Base-by-base conservation (phyloP, 768 basidiomycete species). In the Ramaria sp. region DNA sequence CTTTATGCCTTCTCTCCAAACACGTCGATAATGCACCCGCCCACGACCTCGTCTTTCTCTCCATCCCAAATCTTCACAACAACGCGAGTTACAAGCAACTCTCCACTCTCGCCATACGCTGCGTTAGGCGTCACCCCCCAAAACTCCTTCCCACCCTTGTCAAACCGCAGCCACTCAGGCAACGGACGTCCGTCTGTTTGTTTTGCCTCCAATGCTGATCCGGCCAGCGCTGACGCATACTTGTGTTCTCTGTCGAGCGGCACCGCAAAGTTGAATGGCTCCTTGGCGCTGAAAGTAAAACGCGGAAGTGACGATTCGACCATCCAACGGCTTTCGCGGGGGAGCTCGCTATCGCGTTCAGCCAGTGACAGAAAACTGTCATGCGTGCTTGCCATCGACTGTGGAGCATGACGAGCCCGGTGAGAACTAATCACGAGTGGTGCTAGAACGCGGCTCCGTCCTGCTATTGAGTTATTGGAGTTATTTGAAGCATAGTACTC, bases 121-220 rank as follows among this genome's bases (percentile, higher is more conserved):
- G 55, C 59, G 31, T 62, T 59, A 11, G 57, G 54, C 3, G 67
- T 64, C n/a, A 66, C 62, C n/a, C 67, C 67, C 64, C 66, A 67
- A 41, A 68, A 57, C 48, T 67, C 66, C 51, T 63, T 61, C 57
- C 62, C 65, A 27, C 17, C 46, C 22, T 51, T 46, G 20, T 67
- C 66, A 54, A 66, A 68, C 39, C 65, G 61, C 39, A 68, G 46
- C 66, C 66, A 68, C 13, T 53, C 59, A 12, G 66, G 67, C 51
- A 68, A 56, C 24, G 57, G 2, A 39, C 49, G 15, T 33, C 58
- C 50, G 41, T 45, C 22, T 49, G 56, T 13, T 30, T 50, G 55
- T 49, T 53, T 59, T 4, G 58, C 59, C 13, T 59, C 58, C 56
- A 63, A 20, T 30, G 48, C 48, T 19, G 48, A 49, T 1, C 48